Conservation (phyloP, 2,329 filamentous ascomycete species). For the Apiospora arundinis region DNA sequence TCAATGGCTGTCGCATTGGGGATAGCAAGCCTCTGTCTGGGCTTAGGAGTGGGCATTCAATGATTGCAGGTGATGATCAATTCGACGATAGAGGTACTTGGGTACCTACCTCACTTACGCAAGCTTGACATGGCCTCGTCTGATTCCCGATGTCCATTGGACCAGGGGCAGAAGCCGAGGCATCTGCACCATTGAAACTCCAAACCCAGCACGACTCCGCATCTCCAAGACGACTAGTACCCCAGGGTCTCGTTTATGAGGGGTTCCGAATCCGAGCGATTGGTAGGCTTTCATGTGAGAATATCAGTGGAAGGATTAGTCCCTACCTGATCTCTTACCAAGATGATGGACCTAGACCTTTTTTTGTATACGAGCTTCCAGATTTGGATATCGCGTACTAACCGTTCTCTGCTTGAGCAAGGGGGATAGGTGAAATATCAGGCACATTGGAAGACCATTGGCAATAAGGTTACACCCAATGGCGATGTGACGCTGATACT, state of each 20-base stretch:
- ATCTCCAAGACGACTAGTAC: not conserved
- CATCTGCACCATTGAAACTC: slow-evolving; percentile 10
- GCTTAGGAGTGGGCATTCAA: not conserved
- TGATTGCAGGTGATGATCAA: too few species aligned
- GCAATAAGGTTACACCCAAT: too few species aligned
- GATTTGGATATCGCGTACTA: not conserved
- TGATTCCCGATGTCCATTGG: not conserved
- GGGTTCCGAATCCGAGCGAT: not conserved
- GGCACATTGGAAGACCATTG: not conserved
- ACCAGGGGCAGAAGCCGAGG: slow-evolving; percentile 12
- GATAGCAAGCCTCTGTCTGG: not conserved
- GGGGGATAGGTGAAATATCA: not conserved
- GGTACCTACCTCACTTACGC: slow-evolving; percentile 1
- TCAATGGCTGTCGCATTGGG: not conserved
- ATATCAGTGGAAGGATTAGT: not conserved
- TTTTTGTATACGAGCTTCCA: not conserved
- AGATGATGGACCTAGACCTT: not conserved
- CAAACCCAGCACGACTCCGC: slow-evolving; percentile 1
- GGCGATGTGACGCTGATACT: too few species aligned
- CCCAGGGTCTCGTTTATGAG: not conserved
- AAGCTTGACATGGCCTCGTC: not conserved
- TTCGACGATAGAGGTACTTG: not conserved
- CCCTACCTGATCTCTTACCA: not conserved
- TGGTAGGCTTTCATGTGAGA: slow-evolving; percentile 4
- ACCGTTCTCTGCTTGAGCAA: not conserved